Evolutionary conservation across 2,329 filamentous ascomycete species (phyloP).

Genomic region (Calonectria pseudoreteaudii): DNA sequence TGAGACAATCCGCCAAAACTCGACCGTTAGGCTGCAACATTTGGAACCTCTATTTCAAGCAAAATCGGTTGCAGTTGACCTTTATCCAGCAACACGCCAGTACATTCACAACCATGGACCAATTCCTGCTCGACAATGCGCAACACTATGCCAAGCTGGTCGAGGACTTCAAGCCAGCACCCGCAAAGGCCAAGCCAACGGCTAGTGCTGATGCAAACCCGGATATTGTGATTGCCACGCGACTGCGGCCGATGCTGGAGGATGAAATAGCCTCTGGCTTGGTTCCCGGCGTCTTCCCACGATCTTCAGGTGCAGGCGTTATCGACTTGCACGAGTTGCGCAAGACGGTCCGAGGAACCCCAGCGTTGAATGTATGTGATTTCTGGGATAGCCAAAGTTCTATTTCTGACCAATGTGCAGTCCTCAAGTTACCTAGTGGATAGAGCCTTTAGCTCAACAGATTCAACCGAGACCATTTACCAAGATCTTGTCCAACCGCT

Average conservation of each 20-base stretch:
- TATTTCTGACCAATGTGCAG: constrained; percentile 27
- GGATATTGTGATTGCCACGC: constrained; percentile 50
- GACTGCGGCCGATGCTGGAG: constrained; percentile 50
- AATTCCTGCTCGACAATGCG: background rate
- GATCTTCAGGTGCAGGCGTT: constrained; percentile 31
- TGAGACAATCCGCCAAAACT: background rate
- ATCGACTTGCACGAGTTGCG: constrained; percentile 54
- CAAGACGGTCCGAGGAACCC: constrained; percentile 42
- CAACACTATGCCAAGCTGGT: background rate
- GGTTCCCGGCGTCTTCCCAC: constrained; percentile 42
- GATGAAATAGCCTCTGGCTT: constrained; percentile 48
- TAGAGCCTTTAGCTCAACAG: constrained; percentile 48
- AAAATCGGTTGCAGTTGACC: background rate
- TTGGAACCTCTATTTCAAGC: background rate
- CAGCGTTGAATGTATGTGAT: constrained; percentile 45
- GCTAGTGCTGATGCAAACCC: background rate
- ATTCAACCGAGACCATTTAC: constrained; percentile 55
- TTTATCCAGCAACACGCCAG: background rate
- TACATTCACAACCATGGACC: background rate
- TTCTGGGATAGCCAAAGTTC: background rate
- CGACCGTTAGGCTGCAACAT: background rate
- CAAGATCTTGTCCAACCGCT: constrained; percentile 53
- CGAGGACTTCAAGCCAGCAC: background rate
- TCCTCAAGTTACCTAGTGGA: constrained; percentile 52
- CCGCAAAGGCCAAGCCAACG: background rate